A percentile compares a stretch with the other conserved stretches of the same genome.
phyloP scores from a whole-genome alignment of 108 stramenopile genomes.

The Pseudonitzschia multistriata region DNA sequence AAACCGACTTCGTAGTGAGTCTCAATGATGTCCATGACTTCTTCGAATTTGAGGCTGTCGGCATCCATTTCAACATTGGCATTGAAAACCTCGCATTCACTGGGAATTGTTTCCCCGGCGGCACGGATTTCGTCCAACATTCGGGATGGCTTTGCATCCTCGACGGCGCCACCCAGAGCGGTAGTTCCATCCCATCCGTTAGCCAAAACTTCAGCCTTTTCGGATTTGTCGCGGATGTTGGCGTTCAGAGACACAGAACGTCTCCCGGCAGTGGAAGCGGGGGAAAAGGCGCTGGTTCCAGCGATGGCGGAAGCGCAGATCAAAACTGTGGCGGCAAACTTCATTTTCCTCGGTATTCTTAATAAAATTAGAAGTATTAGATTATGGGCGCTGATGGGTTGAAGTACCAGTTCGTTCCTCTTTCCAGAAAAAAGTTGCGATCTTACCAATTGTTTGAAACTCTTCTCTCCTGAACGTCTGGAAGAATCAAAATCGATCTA shows the following conservation, averaged over 20 bases:
- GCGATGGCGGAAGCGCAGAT: constrained; percentile 34
- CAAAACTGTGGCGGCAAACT: constrained; percentile 28
- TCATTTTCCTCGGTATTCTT: constrained; percentile 24
- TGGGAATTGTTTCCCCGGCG: constrained; percentile 77
- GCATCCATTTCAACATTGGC: constrained; percentile 84
- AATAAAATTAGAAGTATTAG: not conserved
- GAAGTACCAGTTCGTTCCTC: not conserved
- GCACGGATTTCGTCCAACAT: constrained; percentile 82
- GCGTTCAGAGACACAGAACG: constrained; percentile 32
- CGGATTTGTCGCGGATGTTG: constrained; percentile 67
- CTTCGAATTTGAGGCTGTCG: constrained; percentile 71
- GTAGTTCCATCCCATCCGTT: constrained; percentile 86
- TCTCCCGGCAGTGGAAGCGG: not conserved
- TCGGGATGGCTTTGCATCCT: constrained; percentile 68
- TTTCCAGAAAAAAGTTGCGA: not conserved
- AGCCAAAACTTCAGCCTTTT: constrained; percentile 63
- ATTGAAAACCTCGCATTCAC: constrained; percentile 77
- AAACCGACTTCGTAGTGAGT: constrained; percentile 71
- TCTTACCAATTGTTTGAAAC: not conserved
- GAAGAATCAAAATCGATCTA: not conserved
- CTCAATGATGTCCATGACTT: constrained; percentile 79
- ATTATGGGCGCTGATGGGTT: not conserved
- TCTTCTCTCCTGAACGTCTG: not conserved
- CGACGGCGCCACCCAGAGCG: constrained; percentile 80
- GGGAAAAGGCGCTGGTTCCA: constrained; percentile 24